Conservation (phyloP, 257 asterid species). For the Nicotiana benthamiana region DNA sequence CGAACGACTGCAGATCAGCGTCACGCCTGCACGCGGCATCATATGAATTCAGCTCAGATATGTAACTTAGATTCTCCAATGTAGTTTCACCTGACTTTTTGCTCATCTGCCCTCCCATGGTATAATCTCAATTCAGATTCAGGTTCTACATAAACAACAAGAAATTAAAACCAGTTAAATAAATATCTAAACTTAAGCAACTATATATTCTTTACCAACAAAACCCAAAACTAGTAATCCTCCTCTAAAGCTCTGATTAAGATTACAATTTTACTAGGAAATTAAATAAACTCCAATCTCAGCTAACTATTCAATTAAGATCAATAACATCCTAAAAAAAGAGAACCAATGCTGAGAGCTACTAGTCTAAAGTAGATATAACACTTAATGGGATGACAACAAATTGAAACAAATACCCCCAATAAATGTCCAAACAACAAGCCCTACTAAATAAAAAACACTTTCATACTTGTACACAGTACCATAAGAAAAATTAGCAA, state of each 20-base stretch:
- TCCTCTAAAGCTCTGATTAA: not conserved
- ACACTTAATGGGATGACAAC: not conserved
- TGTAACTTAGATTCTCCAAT: conserved; percentile 41
- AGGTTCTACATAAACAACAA: not conserved
- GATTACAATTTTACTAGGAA: too few relatives aligned
- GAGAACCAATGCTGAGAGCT: too few relatives aligned
- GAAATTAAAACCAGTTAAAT: not conserved
- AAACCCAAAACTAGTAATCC: not conserved
- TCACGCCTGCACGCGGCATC: conserved; percentile 78
- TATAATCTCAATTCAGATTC: conserved; percentile 16
- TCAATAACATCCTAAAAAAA: too few relatives aligned
- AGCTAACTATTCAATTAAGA: not conserved
- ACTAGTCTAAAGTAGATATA: not conserved
- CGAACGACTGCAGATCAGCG: conserved; percentile 58
- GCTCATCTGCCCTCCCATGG: conserved; percentile 87
- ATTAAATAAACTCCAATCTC: not conserved
- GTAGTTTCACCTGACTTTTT: conserved; percentile 60
- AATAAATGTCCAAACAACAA: not conserved
- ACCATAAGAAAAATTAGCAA: not conserved
- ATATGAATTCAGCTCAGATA: conserved; percentile 50
- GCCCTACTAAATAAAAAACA: not conserved
- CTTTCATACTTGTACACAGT: not conserved
- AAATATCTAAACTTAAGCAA: not conserved
- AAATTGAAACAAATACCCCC: not conserved
- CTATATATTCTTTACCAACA: not conserved